Base-by-base conservation (phyloP, 768 basidiomycete species). In the Flagelloscypha sp. region DNA sequence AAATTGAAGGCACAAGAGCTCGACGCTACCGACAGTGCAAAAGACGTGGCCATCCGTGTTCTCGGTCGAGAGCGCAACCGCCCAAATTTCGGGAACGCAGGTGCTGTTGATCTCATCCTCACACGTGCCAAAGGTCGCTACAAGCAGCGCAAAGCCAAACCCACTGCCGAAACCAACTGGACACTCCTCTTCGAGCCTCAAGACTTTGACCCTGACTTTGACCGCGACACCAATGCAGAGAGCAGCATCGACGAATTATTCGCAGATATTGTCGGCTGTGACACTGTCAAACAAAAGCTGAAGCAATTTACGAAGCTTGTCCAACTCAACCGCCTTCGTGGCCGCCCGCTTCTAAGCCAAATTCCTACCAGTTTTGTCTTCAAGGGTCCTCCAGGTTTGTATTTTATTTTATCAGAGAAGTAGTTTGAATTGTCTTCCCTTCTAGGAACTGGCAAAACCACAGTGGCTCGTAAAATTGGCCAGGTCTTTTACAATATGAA, bases 311-410 rank as follows among this genome's bases (percentile, higher is more conserved):
- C 68, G 35, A 49, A 52, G 29, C 60, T 63, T 24, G 61, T 64
- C 5, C 49, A 37, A 2, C 47, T 42, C 22, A 52, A 57, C 52
- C 61, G 57, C 37, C 41, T 39, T 0, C 36, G 48, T 10, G 60
- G 61, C 3, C 48, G 49, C 6, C 56, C 65, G 31, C 48, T 50
- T 20, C 58, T 61, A 5, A 50, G 49, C 8, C 46, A 56, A 9
- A 59, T 70, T 27, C 68, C 66, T 0, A 65, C 61, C 7, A 66
- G 53, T 33, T 68, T 69, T 35, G 56, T 83, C 2, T 82, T 84
- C 64, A 82, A 77, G 45, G 80, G 81, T 1, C 81, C 80, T 5
- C 81, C 80, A 41, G 79, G 72, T 78, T 47, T 45, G 62, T 48
- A 15, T 1, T 27, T 21, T 36, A 33, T 70, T 9, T 68, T 68